These are phyloP conservation scores for Solanum hybrid DNA, from an alignment of 305 asterid genomes.

Conservation along the genomic window DNA sequence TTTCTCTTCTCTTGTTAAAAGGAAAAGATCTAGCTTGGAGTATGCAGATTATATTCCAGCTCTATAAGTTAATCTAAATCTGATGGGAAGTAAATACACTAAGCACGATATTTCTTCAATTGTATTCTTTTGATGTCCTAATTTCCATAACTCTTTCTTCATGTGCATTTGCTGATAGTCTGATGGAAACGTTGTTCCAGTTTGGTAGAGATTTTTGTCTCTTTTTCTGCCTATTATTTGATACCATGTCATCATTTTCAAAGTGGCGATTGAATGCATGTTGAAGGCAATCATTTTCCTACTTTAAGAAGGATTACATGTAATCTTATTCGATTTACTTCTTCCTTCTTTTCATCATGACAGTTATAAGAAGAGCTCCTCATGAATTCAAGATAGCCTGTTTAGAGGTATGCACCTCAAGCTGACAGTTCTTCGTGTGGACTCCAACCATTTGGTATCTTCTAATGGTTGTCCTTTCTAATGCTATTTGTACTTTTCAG, in stretches of 20 bases:
- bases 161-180: background rate
- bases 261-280: background rate
- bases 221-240: background rate
- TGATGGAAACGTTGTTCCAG: background rate
- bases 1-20: background rate
- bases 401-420: slow-evolving; percentile 58
- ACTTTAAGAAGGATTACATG: background rate
- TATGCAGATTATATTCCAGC: background rate
- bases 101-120: background rate
- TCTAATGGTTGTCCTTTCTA: background rate
- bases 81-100: background rate
- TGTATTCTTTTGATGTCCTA: background rate
- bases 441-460: background rate
- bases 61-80: background rate
- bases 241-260: background rate
- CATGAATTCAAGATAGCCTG: slow-evolving; percentile 98
- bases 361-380: slow-evolving; percentile 98
- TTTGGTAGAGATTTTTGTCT: background rate
- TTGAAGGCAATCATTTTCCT: background rate
- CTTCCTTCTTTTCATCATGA: slow-evolving; percentile 13
- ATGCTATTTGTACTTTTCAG: slow-evolving; percentile 29
- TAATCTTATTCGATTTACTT: background rate
- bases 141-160: background rate
- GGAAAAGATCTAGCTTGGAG: background rate
- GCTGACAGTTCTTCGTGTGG: background rate